A percentile compares a stretch with the other conserved stretches of the same genome.
phyloP scores from a whole-genome alignment of 441 rosid species.

The Capsella rubella region DNA sequence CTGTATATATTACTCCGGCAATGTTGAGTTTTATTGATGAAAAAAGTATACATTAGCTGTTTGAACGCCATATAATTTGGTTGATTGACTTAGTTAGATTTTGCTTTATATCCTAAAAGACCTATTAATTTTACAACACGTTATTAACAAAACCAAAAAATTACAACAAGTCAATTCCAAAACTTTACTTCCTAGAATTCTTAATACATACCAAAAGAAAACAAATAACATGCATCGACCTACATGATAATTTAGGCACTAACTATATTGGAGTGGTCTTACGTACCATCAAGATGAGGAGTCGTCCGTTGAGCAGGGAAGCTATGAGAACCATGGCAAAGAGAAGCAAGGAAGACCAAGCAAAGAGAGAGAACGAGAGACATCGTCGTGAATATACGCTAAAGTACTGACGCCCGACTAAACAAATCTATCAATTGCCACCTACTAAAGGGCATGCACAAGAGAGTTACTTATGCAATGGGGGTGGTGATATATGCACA shows the following conservation, averaged over 20 bases:
- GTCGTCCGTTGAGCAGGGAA: constrained; percentile 1
- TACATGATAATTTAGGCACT: background rate
- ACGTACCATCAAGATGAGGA: constrained; percentile 44
- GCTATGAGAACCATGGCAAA: constrained; percentile 36
- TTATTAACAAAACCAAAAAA: no score
- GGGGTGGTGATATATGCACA: constrained; percentile 13
- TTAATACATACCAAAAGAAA: no score
- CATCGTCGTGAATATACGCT: constrained; percentile 33
- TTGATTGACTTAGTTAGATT: no score
- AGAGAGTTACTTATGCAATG: constrained; percentile 7
- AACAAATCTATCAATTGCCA: background rate
- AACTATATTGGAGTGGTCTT: background rate
- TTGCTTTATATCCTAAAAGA: no score
- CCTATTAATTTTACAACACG: background rate
- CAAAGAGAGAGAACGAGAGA: constrained; percentile 39
- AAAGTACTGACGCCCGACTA: background rate
- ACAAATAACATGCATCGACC: background rate
- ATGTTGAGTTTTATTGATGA: background rate
- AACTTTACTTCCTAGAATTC: no score
- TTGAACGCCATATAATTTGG: no score
- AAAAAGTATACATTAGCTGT: no score
- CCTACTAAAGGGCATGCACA: background rate
- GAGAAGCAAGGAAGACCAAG: constrained; percentile 17
- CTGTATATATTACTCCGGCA: background rate
- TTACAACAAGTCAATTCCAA: no score